These are phyloP conservation scores for Shiraia bambusicola DNA, from an alignment of 2,329 filamentous ascomycete genomes.

Conservation along the genomic window DNA sequence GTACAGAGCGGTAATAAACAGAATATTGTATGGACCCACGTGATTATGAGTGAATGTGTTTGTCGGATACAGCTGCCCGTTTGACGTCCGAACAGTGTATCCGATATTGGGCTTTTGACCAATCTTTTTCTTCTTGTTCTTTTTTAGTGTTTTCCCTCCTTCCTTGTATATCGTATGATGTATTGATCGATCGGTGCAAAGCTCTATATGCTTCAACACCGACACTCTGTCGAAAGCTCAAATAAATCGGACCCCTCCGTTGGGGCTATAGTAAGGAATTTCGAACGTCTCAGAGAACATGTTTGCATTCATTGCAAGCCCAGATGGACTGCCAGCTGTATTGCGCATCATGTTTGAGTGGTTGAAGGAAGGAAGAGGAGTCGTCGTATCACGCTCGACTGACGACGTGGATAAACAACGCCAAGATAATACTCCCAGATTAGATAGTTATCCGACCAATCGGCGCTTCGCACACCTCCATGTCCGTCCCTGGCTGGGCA, in stretches of 20 bases:
- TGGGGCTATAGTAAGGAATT: constrained; percentile 53
- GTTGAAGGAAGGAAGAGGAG: constrained; percentile 27
- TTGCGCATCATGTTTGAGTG: constrained; percentile 32
- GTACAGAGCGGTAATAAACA: neutral
- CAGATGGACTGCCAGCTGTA: constrained; percentile 23
- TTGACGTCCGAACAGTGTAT: neutral
- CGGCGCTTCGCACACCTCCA: constrained; percentile 7
- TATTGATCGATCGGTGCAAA: constrained; percentile 26
- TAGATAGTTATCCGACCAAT: constrained; percentile 15
- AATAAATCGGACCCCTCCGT: constrained; percentile 52
- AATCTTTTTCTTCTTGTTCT: neutral
- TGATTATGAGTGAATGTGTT: neutral
- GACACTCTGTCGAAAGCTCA: constrained; percentile 40
- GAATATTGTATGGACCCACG: neutral
- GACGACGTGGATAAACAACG: constrained; percentile 12
- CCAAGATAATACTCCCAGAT: constrained; percentile 21
- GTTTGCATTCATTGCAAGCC: constrained; percentile 24
- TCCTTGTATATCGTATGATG: constrained; percentile 9
- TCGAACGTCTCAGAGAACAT: constrained; percentile 26
- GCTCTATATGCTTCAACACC: constrained; percentile 30
- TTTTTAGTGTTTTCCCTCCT: neutral
- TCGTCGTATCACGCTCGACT: constrained; percentile 13
- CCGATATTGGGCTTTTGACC: neutral
- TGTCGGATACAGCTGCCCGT: neutral
- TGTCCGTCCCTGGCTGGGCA: constrained; percentile 4